Conservation (phyloP, 495 filamentous ascomycete species). For the Xylaria palmicola region DNA sequence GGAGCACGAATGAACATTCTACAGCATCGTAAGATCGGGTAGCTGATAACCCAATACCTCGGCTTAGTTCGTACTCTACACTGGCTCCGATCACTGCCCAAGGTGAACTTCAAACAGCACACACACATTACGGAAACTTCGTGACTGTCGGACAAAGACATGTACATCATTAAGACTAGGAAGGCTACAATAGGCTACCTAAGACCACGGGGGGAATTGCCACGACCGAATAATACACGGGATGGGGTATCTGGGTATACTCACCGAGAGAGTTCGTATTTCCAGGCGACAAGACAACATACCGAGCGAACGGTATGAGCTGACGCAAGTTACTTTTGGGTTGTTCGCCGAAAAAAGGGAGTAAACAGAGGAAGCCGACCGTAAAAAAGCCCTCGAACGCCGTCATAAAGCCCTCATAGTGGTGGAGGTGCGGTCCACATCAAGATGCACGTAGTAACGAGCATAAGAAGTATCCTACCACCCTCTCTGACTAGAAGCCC, state of each 20-base stretch:
- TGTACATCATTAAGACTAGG: too few species aligned
- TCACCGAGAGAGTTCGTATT: slow-evolving; percentile 12
- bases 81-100: too few species aligned
- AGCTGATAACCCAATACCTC: too few species aligned
- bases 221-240: slow-evolving; percentile 2
- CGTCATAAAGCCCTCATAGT: slow-evolving; percentile 35
- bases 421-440: slow-evolving; percentile 41
- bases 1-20: too few species aligned
- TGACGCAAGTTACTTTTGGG: neutral
- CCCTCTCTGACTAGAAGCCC: slow-evolving; percentile 41
- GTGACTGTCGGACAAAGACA: too few species aligned
- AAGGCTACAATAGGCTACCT: slow-evolving; percentile 9
- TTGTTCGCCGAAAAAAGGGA: neutral
- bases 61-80: too few species aligned
- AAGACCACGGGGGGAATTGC: neutral
- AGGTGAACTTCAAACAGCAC: too few species aligned
- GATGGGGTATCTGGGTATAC: slow-evolving; percentile 11
- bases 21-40: too few species aligned
- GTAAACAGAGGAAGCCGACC: slow-evolving; percentile 13
- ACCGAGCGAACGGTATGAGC: neutral
- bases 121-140: too few species aligned
- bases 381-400: slow-evolving; percentile 25
- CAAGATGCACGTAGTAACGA: slow-evolving; percentile 33
- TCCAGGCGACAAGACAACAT: slow-evolving; percentile 10
- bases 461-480: slow-evolving; percentile 46